phyloP scores from a whole-genome alignment of 2,329 filamentous ascomycete genomes.

The Alternaria conjuncta region DNA sequence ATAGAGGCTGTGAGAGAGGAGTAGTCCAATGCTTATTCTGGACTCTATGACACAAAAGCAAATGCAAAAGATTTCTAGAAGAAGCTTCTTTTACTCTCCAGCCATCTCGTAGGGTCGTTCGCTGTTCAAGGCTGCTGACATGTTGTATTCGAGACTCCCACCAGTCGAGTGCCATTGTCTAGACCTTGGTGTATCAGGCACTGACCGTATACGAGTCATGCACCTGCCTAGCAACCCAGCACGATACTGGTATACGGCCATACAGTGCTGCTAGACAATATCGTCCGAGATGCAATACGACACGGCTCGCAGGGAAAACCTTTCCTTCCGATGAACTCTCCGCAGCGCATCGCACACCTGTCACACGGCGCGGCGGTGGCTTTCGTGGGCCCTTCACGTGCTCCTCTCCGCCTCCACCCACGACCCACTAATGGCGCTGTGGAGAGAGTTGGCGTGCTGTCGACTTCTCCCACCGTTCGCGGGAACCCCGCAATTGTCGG shows the following conservation, averaged over 20 bases:
- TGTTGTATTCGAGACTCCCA: background rate
- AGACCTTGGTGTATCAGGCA: background rate
- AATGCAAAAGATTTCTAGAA: background rate
- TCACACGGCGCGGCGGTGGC: conserved; percentile 5
- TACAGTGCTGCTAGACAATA: background rate
- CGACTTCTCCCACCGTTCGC: conserved; percentile 13
- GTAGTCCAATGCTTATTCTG: background rate
- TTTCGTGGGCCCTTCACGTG: conserved; percentile 10
- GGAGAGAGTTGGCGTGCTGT: conserved; percentile 18
- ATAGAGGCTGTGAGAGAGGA: background rate
- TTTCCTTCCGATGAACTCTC: conserved; percentile 5
- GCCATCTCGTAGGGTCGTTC: background rate
- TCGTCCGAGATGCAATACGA: background rate
- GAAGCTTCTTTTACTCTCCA: background rate
- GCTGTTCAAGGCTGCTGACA: background rate
- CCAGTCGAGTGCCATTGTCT: background rate
- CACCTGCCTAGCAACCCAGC: background rate
- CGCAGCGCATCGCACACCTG: conserved; percentile 2
- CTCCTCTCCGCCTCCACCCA: conserved; percentile 14
- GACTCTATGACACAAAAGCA: background rate
- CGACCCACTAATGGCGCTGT: conserved; percentile 14
- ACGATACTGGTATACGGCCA: background rate
- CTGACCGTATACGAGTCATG: background rate
- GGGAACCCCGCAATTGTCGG: conserved; percentile 27
- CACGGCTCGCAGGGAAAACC: background rate